phyloP scores from a whole-genome alignment of 805 yeast genomes.

The Metschnikowia kofuensis region DNA sequence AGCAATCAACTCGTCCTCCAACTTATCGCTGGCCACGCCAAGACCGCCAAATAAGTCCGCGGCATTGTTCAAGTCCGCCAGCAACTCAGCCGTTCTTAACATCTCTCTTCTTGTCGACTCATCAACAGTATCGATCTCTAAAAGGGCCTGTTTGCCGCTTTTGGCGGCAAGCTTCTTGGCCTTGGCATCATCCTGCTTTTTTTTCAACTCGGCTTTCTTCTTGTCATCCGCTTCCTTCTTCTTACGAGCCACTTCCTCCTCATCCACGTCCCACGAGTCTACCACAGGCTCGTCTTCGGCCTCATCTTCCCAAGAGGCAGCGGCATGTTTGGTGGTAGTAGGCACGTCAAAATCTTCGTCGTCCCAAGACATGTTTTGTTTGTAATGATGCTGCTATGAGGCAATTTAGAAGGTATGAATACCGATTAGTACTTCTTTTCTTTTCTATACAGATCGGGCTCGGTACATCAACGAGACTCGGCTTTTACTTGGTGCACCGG shows the following conservation, averaged over 20 bases:
- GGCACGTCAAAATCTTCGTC: slow-evolving; percentile 88
- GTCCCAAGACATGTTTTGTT: slow-evolving; percentile 54
- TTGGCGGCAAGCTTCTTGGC: slow-evolving; percentile 46
- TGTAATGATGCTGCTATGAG: too few species aligned
- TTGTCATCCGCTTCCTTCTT: slow-evolving; percentile 41
- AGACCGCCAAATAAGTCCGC: slow-evolving; percentile 84
- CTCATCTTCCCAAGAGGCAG: slow-evolving; percentile 82
- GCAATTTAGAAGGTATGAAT: too few species aligned
- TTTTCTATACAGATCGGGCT: neutral
- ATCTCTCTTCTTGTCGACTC: slow-evolving; percentile 71
- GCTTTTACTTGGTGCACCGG: slow-evolving; percentile 13
- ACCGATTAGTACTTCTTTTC: neutral
- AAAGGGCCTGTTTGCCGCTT: slow-evolving; percentile 34
- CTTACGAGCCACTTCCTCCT: slow-evolving; percentile 62
- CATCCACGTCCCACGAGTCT: slow-evolving; percentile 87
- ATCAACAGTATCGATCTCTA: slow-evolving; percentile 69
- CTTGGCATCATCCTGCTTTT: slow-evolving; percentile 43
- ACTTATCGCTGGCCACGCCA: slow-evolving; percentile 44
- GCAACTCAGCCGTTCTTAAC: slow-evolving; percentile 75
- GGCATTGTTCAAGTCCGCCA: slow-evolving; percentile 87
- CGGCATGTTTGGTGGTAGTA: slow-evolving; percentile 40
- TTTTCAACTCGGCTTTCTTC: slow-evolving; percentile 44
- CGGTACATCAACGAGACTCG: slow-evolving; percentile 5
- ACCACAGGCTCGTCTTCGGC: slow-evolving; percentile 71
- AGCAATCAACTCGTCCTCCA: slow-evolving; percentile 37